These are phyloP conservation scores for Vicia villosa DNA, from an alignment of 306 rosid species.

Conservation along the genomic window DNA sequence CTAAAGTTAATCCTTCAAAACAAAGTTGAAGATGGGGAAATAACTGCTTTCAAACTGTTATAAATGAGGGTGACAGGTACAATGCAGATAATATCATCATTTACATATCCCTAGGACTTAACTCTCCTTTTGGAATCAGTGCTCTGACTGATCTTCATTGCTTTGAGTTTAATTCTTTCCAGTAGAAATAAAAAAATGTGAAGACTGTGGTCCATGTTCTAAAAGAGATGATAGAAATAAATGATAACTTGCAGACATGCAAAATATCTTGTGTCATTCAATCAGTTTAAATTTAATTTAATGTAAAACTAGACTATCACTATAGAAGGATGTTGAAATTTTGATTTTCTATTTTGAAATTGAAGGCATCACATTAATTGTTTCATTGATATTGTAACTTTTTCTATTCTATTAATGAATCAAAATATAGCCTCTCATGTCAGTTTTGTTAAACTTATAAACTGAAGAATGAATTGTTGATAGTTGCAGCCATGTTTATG, in stretches of 20 bases:
- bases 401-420: too few relatives aligned
- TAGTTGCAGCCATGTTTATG: too few relatives aligned
- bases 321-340: not conserved
- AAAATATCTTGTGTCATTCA: not conserved
- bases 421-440: too few relatives aligned
- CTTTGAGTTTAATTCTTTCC: not conserved
- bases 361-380: too few relatives aligned
- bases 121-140: conserved; percentile 3
- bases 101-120: conserved; percentile 15
- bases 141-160: conserved; percentile 4
- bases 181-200: not conserved
- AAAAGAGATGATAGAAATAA: not conserved
- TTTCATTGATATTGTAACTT: too few relatives aligned
- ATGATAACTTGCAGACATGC: not conserved
- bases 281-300: not conserved
- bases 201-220: conserved; percentile 3
- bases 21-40: not conserved
- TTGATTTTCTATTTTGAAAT: too few relatives aligned
- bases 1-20: not conserved
- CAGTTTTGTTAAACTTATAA: too few relatives aligned
- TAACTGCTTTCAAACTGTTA: conserved; percentile 4
- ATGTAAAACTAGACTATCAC: not conserved
- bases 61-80: conserved; percentile 12
- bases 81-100: conserved; percentile 6
- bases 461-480: too few relatives aligned